Conservation (phyloP, 208 protist genomes). For the Crithidia brevicula region DNA sequence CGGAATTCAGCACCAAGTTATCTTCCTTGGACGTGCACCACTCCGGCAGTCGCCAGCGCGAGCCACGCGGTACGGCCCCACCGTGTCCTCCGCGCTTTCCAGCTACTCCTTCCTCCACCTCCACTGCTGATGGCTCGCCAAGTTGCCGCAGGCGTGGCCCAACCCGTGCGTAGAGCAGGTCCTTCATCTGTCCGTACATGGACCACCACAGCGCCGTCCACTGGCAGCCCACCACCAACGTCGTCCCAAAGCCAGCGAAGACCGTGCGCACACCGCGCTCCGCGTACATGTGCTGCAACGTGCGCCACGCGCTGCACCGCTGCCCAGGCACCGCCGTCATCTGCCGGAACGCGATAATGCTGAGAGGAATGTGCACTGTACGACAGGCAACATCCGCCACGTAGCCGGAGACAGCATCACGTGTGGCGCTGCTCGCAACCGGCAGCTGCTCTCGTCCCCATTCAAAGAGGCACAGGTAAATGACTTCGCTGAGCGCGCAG, state of each 20-base stretch:
- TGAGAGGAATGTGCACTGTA: constrained; percentile 78
- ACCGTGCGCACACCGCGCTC: constrained; percentile 71
- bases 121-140: too few relatives aligned
- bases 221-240: constrained; percentile 77
- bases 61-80: neutral
- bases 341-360: constrained; percentile 82
- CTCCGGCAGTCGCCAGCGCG: constrained; percentile 26
- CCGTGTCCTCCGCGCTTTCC: neutral
- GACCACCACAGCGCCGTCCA: constrained; percentile 89
- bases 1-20: constrained; percentile 71
- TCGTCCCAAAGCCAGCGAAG: constrained; percentile 83
- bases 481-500: constrained; percentile 76
- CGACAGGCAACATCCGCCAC: constrained; percentile 66
- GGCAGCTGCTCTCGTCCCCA: constrained; percentile 61
- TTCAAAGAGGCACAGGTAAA: constrained; percentile 84
- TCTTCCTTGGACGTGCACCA: constrained; percentile 67
- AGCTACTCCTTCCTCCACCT: neutral
- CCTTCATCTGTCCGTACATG: constrained; percentile 66
- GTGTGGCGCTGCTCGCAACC: constrained; percentile 32
- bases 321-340: constrained; percentile 54
- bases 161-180: constrained; percentile 40
- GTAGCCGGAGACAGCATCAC: constrained; percentile 71
- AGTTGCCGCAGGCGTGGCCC: constrained; percentile 37
- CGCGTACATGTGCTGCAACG: constrained; percentile 52
- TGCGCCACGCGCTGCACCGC: constrained; percentile 24